These are phyloP conservation scores for Thermothelomyces thermophilus DNA, from an alignment of 2,329 filamentous ascomycete species.

Conservation along the genomic window DNA sequence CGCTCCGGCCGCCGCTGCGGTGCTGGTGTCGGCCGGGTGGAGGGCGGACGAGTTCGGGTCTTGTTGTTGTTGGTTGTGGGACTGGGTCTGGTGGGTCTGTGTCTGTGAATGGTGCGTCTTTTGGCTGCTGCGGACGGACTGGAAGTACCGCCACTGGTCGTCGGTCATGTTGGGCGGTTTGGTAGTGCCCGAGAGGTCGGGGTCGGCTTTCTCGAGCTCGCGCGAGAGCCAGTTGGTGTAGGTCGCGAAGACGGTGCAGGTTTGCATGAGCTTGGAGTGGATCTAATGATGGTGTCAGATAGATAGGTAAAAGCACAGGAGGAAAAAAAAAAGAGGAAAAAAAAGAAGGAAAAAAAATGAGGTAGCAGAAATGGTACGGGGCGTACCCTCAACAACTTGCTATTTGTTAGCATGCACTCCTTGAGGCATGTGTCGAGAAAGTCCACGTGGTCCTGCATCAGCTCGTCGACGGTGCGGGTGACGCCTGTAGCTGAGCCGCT, in stretches of 20 bases:
- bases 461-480: conserved; percentile 78
- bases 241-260: conserved; percentile 86
- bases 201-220: conserved; percentile 76
- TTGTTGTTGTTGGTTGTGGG: conserved; percentile 22
- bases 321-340: background rate
- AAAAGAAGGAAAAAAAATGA: conserved; percentile 8
- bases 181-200: conserved; percentile 58
- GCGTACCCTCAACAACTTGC: conserved; percentile 78
- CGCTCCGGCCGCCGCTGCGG: conserved; percentile 27
- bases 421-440: conserved; percentile 97
- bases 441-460: conserved; percentile 99
- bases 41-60: conserved; percentile 18
- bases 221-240: conserved; percentile 83
- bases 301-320: background rate
- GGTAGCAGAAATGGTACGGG: no score
- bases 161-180: conserved; percentile 54
- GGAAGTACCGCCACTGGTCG: conserved; percentile 55
- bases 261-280: conserved; percentile 93
- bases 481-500: conserved; percentile 27
- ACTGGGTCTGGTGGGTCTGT: background rate
- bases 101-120: background rate
- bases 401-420: conserved; percentile 98
- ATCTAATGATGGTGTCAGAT: conserved; percentile 52
- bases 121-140: conserved; percentile 41
- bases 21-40: conserved; percentile 25